Base-by-base conservation (phyloP, 169 alveolate species). In the Toxoplasma gondii region DNA sequence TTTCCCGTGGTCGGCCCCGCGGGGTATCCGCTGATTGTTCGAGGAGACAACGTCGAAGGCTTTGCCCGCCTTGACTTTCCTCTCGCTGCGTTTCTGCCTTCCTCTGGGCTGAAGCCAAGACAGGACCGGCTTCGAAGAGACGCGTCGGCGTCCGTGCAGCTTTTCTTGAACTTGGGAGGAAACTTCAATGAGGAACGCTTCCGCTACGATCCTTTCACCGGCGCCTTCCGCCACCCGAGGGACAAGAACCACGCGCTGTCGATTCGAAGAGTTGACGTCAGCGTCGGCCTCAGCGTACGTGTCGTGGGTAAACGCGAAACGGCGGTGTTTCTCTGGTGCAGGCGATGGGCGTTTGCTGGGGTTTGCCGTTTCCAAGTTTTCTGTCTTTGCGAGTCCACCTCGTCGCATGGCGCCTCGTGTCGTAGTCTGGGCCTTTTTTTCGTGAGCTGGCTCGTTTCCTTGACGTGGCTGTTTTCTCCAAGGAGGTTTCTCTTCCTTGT, bases 21-120 rank as follows among this genome's bases (percentile, higher is more conserved):
- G n/a, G 90, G 90, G 34, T 43, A 41, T 38, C 90, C 90, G 4
- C 29, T 82, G 34, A 27, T 41, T 19, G 67, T 82, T 10, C 90
- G 90, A 0, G 90, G 64, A 41, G 90, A 82, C 90, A 82, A 82
- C 41, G 38, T 82, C 41, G 90, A 82, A 31, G 90, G 90, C 5
- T 41, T 38, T 31, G 90, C 90, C 22, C 69, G 64, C 17, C 69
- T 82, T 34, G 54, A 41, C 24, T 43, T 82, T 7, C 90, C 41
- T 38, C 64, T 82, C 10, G 31, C 12, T 2, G 64, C 64, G 39
- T 78, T 38, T 36, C 22, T 1, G n/a, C 44, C 44, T 78, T 38
- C 86, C 29, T 19, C 86, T 70, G 27, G 19, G 19, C 39, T 34
- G 27, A n/a, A 19, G 86, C 44, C 86, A 0, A 24, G 45, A 45